Base-by-base conservation (phyloP, 1,284 basidiomycete genomes). In the Puccinia hordei region DNA sequence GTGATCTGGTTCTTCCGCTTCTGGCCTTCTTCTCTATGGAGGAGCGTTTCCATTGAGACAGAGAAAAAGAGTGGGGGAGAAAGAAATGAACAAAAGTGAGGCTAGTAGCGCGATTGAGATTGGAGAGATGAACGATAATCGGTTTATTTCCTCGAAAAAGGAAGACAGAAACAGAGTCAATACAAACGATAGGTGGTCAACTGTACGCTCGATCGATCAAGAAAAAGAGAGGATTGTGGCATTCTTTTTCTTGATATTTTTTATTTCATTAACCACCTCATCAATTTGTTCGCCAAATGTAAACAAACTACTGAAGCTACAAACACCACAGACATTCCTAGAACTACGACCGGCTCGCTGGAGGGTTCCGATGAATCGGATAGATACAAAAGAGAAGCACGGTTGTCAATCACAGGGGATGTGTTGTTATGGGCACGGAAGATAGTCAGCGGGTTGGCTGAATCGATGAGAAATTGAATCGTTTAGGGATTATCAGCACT, bases 191-290 rank as follows among this genome's bases (percentile, higher is more conserved):
- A 41, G 4, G 38, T 41, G 38, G 12, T 41, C 38, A 41, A 49
- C 17, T 15, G 13, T 19, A 49, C 8, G 46, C 46, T 49, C 17
- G 46, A 49, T 49, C 46, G 46, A 49, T 49, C 17, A 49, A 49
- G 46, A 49, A 8, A 55, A 55, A 24, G 22, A 55, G 22, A n/a
- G 53, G 2, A 9, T 55, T 55, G 22, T 55, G 24, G 53, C 19
- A 2, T 55, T 55, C 24, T 27, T 55, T 44, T 49, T 19, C 46
- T 49, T 49, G 46, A 19, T 2, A 22, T 55, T 24, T n/a, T 51
- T 80, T 46, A 80, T 80, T 80, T 73, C 78, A 80, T 80, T 9
- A 80, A 73, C 78, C 78, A 80, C 30, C 78, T 73, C 78, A 73
- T 80, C 49, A 73, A 49, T 46, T 80, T 80, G 46, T 73, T 73